Evolutionary conservation across 2,329 filamentous ascomycete genomes (phyloP).

Genomic region (Aspergillus niger): DNA sequence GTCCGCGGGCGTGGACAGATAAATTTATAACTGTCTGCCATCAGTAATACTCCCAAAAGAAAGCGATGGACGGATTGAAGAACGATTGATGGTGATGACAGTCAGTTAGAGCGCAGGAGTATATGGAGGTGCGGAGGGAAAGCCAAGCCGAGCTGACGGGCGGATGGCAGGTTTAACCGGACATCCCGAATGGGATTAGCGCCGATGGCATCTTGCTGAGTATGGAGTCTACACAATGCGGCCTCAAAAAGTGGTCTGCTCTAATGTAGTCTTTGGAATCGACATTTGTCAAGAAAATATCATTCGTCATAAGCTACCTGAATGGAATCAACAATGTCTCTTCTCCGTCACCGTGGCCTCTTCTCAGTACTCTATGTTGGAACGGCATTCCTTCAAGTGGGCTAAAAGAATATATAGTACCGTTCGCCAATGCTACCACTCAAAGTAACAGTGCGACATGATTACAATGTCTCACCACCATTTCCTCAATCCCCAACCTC

Average conservation of each 20-base stretch:
- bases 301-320: too few species aligned
- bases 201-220: background rate
- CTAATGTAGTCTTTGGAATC: background rate
- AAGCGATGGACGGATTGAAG: background rate
- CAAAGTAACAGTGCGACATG: too few species aligned
- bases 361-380: too few species aligned
- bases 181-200: background rate
- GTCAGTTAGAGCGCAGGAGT: background rate
- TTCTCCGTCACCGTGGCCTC: background rate
- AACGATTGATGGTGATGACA: background rate
- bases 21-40: background rate
- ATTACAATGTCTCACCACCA: too few species aligned
- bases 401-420: too few species aligned
- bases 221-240: background rate
- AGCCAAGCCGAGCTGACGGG: background rate
- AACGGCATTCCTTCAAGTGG: too few species aligned
- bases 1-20: background rate
- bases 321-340: background rate
- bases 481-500: background rate
- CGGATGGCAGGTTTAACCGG: constrained; percentile 9
- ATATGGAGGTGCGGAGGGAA: background rate
- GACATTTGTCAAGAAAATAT: too few species aligned
- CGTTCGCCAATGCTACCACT: too few species aligned
- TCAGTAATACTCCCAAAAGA: background rate
- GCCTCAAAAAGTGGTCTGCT: background rate